Evolutionary conservation across 495 filamentous ascomycete genomes (phyloP).

Genomic region (Penicillium paxilli): DNA sequence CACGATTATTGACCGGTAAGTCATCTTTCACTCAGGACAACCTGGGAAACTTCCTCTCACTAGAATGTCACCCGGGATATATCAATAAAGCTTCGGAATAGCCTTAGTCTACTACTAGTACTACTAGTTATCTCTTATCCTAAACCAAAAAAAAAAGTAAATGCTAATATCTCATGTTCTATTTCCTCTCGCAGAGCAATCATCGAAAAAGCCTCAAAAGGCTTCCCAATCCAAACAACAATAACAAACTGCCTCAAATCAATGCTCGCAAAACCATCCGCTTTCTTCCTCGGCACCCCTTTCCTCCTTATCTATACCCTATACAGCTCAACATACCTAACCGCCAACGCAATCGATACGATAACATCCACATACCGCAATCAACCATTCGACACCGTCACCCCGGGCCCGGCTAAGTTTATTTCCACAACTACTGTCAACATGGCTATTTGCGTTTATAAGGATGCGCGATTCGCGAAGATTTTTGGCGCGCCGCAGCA

Average conservation of each 20-base stretch:
- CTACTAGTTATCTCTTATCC: no score
- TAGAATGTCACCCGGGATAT: no score
- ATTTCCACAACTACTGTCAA: constrained; percentile 79
- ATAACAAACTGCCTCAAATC: constrained; percentile 61
- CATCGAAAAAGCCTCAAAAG: constrained; percentile 92
- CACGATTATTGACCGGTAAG: constrained; percentile 86
- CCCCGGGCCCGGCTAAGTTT: constrained; percentile 79
- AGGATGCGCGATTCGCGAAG: constrained; percentile 82
- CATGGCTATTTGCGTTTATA: constrained; percentile 88
- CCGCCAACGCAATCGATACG: constrained; percentile 88
- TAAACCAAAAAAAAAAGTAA: no score
- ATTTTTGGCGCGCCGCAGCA: constrained; percentile 62
- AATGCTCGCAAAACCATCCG: constrained; percentile 67
- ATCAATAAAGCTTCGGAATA: no score
- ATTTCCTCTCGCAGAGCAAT: constrained; percentile 63
- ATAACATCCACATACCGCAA: constrained; percentile 62
- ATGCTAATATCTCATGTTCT: neutral
- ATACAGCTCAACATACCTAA: constrained; percentile 89
- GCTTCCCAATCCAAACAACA: constrained; percentile 66
- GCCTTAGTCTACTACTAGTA: no score
- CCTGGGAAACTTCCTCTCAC: no score
- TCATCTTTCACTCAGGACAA: no score
- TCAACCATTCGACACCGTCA: constrained; percentile 58
- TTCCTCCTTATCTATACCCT: constrained; percentile 85
- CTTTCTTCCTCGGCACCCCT: constrained; percentile 74